phyloP scores from a whole-genome alignment of 2,329 filamentous ascomycete genomes.

The Penicillium sp. region DNA sequence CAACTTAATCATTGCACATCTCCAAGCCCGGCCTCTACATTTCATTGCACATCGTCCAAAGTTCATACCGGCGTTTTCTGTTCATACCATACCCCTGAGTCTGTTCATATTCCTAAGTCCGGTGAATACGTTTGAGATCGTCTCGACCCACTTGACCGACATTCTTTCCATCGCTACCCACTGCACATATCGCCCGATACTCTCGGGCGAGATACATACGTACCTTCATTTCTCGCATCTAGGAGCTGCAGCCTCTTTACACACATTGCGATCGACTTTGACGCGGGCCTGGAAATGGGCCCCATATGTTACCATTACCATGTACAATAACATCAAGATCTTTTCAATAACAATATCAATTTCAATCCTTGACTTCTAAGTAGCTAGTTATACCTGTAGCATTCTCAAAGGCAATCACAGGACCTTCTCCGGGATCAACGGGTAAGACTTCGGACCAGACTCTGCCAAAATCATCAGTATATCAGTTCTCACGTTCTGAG shows the following conservation, averaged over 20 bases:
- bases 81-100: too few species aligned
- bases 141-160: neutral
- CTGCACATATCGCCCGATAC: constrained; percentile 11
- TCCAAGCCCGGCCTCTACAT: neutral
- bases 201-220: neutral
- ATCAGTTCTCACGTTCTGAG: neutral
- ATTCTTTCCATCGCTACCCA: constrained; percentile 9
- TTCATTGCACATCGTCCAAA: neutral
- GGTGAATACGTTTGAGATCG: neutral
- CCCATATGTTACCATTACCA: neutral
- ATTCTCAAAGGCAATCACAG: constrained; percentile 3
- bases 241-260: constrained; percentile 8
- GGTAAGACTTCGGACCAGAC: constrained; percentile 41
- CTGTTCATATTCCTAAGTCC: neutral
- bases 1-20: neutral
- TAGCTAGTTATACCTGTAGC: neutral
- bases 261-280: neutral
- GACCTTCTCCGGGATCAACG: constrained; percentile 35
- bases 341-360: neutral
- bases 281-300: neutral
- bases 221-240: constrained; percentile 10
- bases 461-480: constrained; percentile 22
- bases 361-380: neutral
- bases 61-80: neutral
- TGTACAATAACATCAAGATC: neutral